Evolutionary conservation across 208 protist genomes (phyloP).

Genomic region (Acanthamoeba healyi): DNA sequence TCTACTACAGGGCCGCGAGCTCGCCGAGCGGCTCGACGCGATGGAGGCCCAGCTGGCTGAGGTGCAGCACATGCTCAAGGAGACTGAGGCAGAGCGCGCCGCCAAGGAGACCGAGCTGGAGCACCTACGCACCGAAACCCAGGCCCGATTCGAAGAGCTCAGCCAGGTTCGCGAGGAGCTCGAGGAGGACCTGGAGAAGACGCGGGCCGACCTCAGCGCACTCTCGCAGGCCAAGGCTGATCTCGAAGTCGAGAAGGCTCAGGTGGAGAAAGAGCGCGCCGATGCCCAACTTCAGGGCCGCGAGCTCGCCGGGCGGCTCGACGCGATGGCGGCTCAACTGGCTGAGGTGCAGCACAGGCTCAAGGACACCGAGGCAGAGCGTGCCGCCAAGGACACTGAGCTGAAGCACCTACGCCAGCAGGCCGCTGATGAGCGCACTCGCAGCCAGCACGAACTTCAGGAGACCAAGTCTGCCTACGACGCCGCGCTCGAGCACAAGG

Average conservation of each 20-base stretch:
- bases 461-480: background rate
- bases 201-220: background rate
- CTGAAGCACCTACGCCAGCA: background rate
- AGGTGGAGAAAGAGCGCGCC: background rate
- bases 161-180: background rate
- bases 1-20: background rate
- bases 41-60: background rate
- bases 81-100: background rate
- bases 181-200: background rate
- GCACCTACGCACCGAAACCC: background rate
- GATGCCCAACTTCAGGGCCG: background rate
- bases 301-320: slow-evolving; percentile 16
- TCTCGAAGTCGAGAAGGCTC: background rate
- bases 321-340: background rate
- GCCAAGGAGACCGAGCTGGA: background rate
- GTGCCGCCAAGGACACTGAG: background rate
- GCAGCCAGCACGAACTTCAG: slow-evolving; percentile 16
- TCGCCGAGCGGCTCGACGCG: background rate
- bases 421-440: background rate
- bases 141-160: slow-evolving; percentile 15
- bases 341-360: background rate
- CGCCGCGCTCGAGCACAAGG: slow-evolving; percentile 13
- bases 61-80: background rate
- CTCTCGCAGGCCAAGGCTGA: background rate
- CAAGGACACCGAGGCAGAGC: background rate